Conservation (phyloP, 495 filamentous ascomycete species). For the Penicillium samsonianum region DNA sequence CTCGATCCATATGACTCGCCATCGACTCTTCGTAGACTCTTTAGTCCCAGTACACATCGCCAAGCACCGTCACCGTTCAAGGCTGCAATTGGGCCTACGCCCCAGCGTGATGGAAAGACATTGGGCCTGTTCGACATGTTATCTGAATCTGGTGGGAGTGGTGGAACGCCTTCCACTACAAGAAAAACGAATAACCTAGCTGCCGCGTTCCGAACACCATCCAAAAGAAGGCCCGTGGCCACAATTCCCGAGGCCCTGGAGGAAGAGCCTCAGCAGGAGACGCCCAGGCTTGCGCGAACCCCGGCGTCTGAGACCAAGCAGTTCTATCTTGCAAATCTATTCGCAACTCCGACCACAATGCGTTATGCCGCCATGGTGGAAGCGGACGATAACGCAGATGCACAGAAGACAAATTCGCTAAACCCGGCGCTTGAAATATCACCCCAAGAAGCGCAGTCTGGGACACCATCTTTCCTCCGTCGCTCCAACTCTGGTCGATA, state of each 20-base stretch:
- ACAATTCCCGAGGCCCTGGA: conserved; percentile 36
- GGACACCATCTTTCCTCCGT: conserved; percentile 76
- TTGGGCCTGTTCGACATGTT: conserved; percentile 92
- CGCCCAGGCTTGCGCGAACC: conserved; percentile 52
- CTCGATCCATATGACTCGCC: conserved; percentile 60
- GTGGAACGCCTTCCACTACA: conserved; percentile 42
- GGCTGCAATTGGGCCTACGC: conserved; percentile 75
- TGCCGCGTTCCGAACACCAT: conserved; percentile 45
- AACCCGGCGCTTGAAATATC: conserved; percentile 17
- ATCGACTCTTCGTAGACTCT: conserved; percentile 56
- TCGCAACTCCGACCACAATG: conserved; percentile 62
- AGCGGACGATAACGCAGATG: conserved; percentile 17
- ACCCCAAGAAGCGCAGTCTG: conserved; percentile 26
- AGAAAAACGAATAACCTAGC: conserved; percentile 33
- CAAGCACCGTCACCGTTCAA: conserved; percentile 43
- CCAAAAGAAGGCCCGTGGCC: conserved; percentile 34
- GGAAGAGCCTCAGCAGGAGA: conserved; percentile 36
- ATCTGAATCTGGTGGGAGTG: conserved; percentile 56
- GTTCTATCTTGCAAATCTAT: conserved; percentile 58
- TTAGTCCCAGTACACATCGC: conserved; percentile 58
- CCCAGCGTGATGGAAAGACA: conserved; percentile 83
- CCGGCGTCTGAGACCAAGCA: conserved; percentile 64
- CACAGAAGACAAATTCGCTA: conserved; percentile 27
- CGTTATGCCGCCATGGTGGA: conserved; percentile 50
- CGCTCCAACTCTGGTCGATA: conserved; percentile 47